Base-by-base conservation (phyloP, 345 rosid species). In the Pistacia vera region DNA sequence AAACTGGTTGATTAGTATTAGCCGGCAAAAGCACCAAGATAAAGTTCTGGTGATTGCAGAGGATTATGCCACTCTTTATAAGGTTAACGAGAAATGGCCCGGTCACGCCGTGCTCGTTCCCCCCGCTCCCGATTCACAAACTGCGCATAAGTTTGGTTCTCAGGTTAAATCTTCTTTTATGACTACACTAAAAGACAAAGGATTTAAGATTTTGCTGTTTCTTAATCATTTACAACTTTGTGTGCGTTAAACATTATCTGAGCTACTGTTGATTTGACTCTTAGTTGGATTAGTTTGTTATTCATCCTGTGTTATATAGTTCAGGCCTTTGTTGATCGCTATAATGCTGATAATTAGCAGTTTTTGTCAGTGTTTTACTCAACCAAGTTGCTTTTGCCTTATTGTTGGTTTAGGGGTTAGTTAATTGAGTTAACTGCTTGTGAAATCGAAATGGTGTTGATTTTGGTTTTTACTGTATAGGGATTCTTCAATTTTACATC, bases 401-500 rank as follows among this genome's bases (percentile, higher is more conserved):
- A 70, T 56, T 56, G 41, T 44, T 28, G 2, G 20, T 49, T 8
- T 2, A 2, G 25, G 22, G 11, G 35, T 22, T 41, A 1, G 8
- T 41, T 63, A 41, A 56, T 61, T 54, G 63, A 41, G n/a, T 61
- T 54, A 5, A 13, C 22, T 16, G 16, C 54, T 22, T 61, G 30
- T 52, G 20, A 38, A 55, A 17, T 46, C 59, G 66, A 63, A 20
- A 25, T 56, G 66, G n/a, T 75, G 33, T 68, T 58, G 28, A n/a
- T 59, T 71, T 41, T 41, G 46, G 49, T 22, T 46, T 20, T 75
- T 81, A 11, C 11, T 63, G 62, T 20, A 1, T 57, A 96, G 98
- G 99, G 99, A 4, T 96, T 96, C 85, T 96, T 93, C 86, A 96
- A 96, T 82, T 96, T 96, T 59, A 93, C 99, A 28, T 74, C 98